Evolutionary conservation across 805 yeast genomes (phyloP).

Genomic region (Starmera quercuum): DNA sequence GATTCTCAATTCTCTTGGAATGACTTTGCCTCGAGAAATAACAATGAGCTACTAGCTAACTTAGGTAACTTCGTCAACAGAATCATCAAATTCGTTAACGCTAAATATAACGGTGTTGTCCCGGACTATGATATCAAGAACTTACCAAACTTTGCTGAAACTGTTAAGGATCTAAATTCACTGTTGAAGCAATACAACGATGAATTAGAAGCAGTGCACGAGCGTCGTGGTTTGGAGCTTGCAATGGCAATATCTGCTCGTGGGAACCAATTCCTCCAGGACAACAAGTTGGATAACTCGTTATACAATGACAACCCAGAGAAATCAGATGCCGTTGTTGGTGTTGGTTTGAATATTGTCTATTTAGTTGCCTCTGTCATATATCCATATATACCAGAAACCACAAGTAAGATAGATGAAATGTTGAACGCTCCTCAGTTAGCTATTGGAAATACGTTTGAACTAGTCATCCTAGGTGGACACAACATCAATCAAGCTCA

Average conservation of each 20-base stretch:
- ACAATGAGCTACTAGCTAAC: conserved; percentile 89
- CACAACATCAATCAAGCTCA: conserved; percentile 89
- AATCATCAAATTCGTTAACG: conserved; percentile 78
- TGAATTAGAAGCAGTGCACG: conserved; percentile 70
- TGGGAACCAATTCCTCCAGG: conserved; percentile 94
- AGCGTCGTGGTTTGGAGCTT: conserved; percentile 83
- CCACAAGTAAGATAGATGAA: conserved; percentile 58
- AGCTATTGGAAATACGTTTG: conserved; percentile 69
- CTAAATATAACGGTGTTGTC: conserved; percentile 87
- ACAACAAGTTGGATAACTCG: conserved; percentile 87
- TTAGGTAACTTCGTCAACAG: conserved; percentile 96
- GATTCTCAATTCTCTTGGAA: conserved; percentile 98
- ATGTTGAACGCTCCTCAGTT: conserved; percentile 80
- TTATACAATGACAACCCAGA: conserved; percentile 69
- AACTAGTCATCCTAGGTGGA: conserved; percentile 61
- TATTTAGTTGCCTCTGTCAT: conserved; percentile 79
- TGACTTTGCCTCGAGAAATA: conserved; percentile 90
- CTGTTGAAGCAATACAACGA: conserved; percentile 55
- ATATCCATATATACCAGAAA: conserved; percentile 87
- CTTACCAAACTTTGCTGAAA: conserved; percentile 37
- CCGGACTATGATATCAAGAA: conserved; percentile 52
- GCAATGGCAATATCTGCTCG: conserved; percentile 90
- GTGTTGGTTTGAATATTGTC: conserved; percentile 81
- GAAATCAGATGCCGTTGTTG: conserved; percentile 86
- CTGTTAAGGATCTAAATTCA: conserved; percentile 50